These are phyloP conservation scores for Capronia americana DNA, from an alignment of 2,329 filamentous ascomycete species.

Conservation along the genomic window DNA sequence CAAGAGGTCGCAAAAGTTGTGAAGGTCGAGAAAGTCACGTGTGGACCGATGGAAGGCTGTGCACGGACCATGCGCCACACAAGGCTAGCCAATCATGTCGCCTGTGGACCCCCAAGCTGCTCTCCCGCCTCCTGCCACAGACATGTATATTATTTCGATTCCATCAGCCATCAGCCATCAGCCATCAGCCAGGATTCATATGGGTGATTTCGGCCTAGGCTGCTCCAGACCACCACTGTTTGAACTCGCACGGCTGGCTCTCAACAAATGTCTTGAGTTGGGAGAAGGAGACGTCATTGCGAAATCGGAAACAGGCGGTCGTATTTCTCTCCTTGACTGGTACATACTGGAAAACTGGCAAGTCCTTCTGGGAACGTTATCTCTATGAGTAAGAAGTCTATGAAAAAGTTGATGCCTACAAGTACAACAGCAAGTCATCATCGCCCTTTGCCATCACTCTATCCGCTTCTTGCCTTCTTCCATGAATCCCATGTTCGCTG, in stretches of 20 bases:
- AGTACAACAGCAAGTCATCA: background rate
- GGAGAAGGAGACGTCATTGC: background rate
- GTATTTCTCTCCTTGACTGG: slow-evolving; percentile 4
- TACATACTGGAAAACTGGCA: background rate
- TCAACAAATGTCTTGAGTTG: background rate
- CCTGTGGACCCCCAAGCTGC: no score
- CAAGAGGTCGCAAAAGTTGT: no score
- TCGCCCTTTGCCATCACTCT: slow-evolving; percentile 57
- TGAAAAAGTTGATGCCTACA: slow-evolving; percentile 29
- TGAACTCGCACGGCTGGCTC: background rate
- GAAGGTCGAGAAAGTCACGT: no score
- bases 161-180: no score
- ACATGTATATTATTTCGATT: no score
- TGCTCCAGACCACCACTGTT: background rate
- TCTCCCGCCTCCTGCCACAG: no score
- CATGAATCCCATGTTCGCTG: slow-evolving; percentile 78
- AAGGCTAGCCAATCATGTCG: no score
- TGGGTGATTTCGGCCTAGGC: no score
- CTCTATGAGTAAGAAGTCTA: slow-evolving; percentile 49
- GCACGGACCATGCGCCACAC: no score
- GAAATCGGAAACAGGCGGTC: background rate
- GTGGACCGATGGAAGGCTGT: no score
- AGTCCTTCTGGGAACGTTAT: slow-evolving; percentile 39
- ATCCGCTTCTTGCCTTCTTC: slow-evolving; percentile 99
- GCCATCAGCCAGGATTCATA: no score